phyloP scores from a whole-genome alignment of 129 eudicot species.

The Escallonia rubra region DNA sequence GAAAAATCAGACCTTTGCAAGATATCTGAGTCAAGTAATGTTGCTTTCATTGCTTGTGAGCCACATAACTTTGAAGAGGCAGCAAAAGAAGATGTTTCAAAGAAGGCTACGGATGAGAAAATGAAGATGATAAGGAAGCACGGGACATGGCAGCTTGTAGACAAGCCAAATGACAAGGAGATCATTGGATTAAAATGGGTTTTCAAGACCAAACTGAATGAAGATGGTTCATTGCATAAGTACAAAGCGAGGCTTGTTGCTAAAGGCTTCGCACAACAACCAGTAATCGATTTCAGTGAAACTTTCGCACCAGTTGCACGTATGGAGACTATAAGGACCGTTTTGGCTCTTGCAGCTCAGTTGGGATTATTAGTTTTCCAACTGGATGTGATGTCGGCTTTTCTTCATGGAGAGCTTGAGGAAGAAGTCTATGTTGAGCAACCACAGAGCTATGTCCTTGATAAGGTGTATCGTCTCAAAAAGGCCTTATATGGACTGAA shows the following conservation, averaged over 20 bases:
- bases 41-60: neutral
- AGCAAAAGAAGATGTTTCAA: neutral
- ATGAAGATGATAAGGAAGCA: neutral
- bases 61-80: conserved; percentile 1
- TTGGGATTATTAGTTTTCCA: neutral
- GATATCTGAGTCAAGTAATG: neutral
- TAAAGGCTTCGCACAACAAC: neutral
- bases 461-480: neutral
- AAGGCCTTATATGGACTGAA: neutral
- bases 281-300: neutral
- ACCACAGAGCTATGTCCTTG: neutral
- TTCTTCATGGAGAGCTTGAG: neutral
- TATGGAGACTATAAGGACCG: neutral
- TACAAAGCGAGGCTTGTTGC: too few species aligned
- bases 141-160: conserved; percentile 1
- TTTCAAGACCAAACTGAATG: neutral
- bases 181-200: conserved; percentile 9
- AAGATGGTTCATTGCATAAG: neutral
- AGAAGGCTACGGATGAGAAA: neutral
- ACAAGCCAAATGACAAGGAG: neutral
- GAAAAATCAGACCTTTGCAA: neutral
- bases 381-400: neutral
- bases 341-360: neutral
- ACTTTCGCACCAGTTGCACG: neutral
- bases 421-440: neutral